phyloP scores from a whole-genome alignment of 768 basidiomycete species.

The Tulasnella sp. region DNA sequence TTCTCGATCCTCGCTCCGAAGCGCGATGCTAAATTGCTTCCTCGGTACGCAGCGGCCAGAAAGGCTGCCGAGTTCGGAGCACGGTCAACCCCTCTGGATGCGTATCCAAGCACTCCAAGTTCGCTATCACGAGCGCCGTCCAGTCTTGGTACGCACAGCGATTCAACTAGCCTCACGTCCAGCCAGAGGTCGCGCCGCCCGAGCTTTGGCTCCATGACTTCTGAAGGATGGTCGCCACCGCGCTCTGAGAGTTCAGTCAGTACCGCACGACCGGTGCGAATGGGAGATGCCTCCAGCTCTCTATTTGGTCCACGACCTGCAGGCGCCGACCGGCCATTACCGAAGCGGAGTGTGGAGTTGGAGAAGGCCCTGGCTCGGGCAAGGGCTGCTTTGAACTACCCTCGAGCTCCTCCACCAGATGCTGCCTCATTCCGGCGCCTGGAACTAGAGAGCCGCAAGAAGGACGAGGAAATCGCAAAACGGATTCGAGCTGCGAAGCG shows the following conservation, averaged over 20 bases:
- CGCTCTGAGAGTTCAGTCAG: background rate
- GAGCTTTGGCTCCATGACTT: background rate
- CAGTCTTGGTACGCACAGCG: background rate
- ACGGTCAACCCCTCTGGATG: background rate
- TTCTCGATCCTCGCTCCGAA: background rate
- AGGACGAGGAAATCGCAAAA: slow-evolving; percentile 14
- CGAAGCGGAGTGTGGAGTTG: slow-evolving; percentile 1
- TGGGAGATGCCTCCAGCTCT: background rate
- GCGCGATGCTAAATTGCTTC: background rate
- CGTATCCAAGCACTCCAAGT: background rate
- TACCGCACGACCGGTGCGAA: background rate
- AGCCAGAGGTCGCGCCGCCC: background rate
- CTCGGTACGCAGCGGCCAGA: background rate
- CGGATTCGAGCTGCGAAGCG: background rate
- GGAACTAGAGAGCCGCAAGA: background rate
- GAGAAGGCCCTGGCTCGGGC: slow-evolving; percentile 11
- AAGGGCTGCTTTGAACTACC: background rate
- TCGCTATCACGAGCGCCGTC: background rate
- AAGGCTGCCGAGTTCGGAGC: background rate
- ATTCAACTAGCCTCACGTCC: background rate
- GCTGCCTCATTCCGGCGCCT: slow-evolving; percentile 3
- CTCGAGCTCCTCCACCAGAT: slow-evolving; percentile 11
- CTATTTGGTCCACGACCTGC: background rate
- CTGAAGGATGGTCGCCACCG: background rate
- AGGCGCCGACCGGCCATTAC: background rate